phyloP scores from a whole-genome alignment of 345 rosid genomes.

The Gossypium bickii region DNA sequence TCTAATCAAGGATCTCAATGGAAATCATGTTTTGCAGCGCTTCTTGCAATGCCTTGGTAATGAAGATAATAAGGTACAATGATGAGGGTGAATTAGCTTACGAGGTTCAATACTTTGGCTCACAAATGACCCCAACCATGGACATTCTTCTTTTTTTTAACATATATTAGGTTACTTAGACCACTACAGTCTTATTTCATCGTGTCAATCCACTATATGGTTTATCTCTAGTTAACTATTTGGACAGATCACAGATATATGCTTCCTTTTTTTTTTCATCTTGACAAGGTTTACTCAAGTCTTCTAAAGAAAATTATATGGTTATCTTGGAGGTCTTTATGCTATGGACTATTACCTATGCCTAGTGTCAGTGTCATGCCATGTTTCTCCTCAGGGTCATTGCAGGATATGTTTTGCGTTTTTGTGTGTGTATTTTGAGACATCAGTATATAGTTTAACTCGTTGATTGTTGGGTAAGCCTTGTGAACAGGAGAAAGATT shows the following conservation, averaged over 20 bases:
- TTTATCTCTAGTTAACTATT: neutral
- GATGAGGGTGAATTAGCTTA: slow-evolving; percentile 1
- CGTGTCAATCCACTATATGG: neutral
- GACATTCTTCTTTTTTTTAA: neutral
- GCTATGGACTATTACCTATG: neutral
- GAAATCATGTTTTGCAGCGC: slow-evolving; percentile 72
- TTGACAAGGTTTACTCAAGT: neutral
- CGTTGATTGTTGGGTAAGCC: neutral
- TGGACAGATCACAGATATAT: neutral
- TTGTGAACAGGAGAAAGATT: neutral
- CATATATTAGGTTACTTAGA: neutral
- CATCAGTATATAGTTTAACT: neutral
- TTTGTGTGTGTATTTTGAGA: neutral
- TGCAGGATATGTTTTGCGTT: neutral
- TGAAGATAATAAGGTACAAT: slow-evolving; percentile 53
- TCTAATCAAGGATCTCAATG: slow-evolving; percentile 68
- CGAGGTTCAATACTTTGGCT: neutral
- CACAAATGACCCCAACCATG: neutral
- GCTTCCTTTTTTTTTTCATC: neutral
- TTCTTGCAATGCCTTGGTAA: slow-evolving; percentile 55
- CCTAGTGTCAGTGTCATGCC: neutral
- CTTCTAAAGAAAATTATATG: neutral
- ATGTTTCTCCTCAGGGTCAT: neutral
- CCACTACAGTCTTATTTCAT: neutral
- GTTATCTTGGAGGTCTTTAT: slow-evolving; percentile 3